Percentiles rank a stretch among this genome's conserved stretches.
Evolutionary conservation across 208 protist species (phyloP).

Genomic region (Crithidia expoeki): DNA sequence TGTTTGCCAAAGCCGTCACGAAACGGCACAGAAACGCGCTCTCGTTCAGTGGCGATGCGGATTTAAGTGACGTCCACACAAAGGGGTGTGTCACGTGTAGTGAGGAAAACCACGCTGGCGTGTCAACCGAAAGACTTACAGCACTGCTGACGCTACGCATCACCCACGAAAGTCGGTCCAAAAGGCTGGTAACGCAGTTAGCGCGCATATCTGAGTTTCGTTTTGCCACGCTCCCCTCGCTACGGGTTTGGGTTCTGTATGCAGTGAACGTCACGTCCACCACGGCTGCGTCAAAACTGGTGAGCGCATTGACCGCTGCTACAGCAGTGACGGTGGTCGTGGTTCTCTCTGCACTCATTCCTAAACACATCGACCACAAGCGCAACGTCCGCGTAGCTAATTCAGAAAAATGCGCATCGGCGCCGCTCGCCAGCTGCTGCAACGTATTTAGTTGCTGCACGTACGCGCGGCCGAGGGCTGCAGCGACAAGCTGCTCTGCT

Average conservation of each 20-base stretch:
- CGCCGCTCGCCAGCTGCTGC: constrained; percentile 10
- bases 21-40: constrained; percentile 57
- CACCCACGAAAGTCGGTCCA: constrained; percentile 9
- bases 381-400: constrained; percentile 21
- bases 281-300: constrained; percentile 11
- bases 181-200: neutral
- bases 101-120: neutral
- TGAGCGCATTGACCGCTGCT: neutral
- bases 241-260: neutral
- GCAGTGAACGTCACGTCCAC: constrained; percentile 1
- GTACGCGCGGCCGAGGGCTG: constrained; percentile 17
- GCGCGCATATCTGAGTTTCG: neutral
- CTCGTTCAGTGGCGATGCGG: constrained; percentile 33
- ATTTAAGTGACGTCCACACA: constrained; percentile 44
- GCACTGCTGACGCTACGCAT: constrained; percentile 7
- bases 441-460: constrained; percentile 23
- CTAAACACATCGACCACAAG: constrained; percentile 16
- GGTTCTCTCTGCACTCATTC: neutral
- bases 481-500: constrained; percentile 26
- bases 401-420: constrained; percentile 13
- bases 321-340: neutral
- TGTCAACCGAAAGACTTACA: neutral
- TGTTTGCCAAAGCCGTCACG: constrained; percentile 42
- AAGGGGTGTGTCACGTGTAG: constrained; percentile 2
- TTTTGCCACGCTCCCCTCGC: no score